Evolutionary conservation across 2,329 filamentous ascomycete species (phyloP).

Genomic region (Aureobasidium musti): DNA sequence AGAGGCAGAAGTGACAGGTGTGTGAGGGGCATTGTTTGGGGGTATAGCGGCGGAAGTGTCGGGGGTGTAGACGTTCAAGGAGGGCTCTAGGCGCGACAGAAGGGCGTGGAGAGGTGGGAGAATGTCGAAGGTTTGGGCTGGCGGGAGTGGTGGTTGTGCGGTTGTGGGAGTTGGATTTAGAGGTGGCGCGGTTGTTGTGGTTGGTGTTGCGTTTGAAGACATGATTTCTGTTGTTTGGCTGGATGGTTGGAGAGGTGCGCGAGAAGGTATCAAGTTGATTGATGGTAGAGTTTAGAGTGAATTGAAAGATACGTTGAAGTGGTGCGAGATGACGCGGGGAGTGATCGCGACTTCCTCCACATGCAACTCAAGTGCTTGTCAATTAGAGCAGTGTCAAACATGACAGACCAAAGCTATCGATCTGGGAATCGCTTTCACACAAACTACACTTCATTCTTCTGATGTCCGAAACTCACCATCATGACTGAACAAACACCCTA

Average conservation of each 20-base stretch:
- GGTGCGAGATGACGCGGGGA: not conserved
- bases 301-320: not conserved
- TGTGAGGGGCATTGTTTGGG: not conserved
- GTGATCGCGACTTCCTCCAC: conserved; percentile 15
- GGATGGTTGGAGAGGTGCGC: not conserved
- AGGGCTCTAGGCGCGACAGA: conserved; percentile 64
- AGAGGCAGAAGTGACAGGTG: conserved; percentile 1
- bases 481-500: not conserved
- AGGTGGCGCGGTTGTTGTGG: conserved; percentile 31
- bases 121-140: conserved; percentile 81
- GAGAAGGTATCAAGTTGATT: not conserved
- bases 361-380: not conserved
- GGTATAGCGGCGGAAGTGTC: conserved; percentile 15
- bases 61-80: conserved; percentile 28
- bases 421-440: no score
- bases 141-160: conserved; percentile 64
- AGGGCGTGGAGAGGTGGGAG: conserved; percentile 79
- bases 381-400: no score
- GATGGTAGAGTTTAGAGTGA: not conserved
- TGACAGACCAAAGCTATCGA: no score
- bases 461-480: not conserved
- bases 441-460: no score
- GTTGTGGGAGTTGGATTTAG: conserved; percentile 37
- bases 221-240: not conserved
- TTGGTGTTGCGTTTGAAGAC: conserved; percentile 31